Evolutionary conservation across 352 stramenopile species (phyloP), one percentile per base, ranked within the genome.

Genomic region (Pythium brachiatum): DNA sequence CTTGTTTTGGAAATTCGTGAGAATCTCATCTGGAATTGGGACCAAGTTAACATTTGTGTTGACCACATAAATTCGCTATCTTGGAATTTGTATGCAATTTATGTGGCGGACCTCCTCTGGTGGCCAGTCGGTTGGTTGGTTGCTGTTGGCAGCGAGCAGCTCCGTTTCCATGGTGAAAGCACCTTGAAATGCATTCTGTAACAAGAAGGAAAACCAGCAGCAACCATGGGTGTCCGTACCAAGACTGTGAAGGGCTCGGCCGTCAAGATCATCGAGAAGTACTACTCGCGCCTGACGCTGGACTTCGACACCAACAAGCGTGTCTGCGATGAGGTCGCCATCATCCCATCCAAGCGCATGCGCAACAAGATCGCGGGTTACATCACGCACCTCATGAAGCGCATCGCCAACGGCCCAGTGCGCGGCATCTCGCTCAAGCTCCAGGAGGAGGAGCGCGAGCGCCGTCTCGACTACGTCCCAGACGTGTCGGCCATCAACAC

Each of bases 231-330:
- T 97, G 98, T 99, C 70, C 96, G 97, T 88, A 99, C 97, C 66
- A 99, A 99, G 90, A 99, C 98, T 72, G 97, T 99, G 54, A 99
- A 99, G 92, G 98, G 98, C 88, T 99, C 94, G 76, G 97, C 98
- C 79, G 95, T 98, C 75, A 97, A 98, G 76, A 99, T 99, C 81
- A 98, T 99, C 69, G 98, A 99, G 90, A 99, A 99, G 88, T 99
- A 99, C 88, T 99, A 99, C 91, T 96, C 96, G 76, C 94, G 97
- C 55, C 88, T 99, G 61, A 99, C 97, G 51, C 81, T 99, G 15
- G 98, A 99, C 84, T 99, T 99, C 87, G 96, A 99, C 87, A 99
- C 95, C 60, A 99, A 99, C 96, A 99, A 99, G 91, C 87, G 95
- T 65, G 94, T 96, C 61, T 95, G 86, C 74, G 89, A 97, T 81